phyloP scores from a whole-genome alignment of 345 rosid species.

The Salix exigua region DNA sequence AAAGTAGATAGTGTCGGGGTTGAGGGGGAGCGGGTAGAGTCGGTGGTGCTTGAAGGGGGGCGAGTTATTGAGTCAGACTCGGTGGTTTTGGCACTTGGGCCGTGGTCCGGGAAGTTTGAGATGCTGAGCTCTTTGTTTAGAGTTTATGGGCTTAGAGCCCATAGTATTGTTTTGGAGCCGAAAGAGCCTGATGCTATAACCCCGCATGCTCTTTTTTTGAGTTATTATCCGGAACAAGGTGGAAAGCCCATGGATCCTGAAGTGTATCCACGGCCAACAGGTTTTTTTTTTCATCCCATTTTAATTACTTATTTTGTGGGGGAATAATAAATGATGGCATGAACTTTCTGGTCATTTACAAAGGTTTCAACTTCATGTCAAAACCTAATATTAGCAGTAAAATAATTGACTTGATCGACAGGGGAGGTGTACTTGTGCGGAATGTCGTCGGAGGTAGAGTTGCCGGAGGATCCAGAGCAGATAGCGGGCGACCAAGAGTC shows the following conservation, averaged over 20 bases:
- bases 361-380: too few species aligned
- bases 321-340: too few species aligned
- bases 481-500: conserved; percentile 59
- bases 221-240: conserved; percentile 44
- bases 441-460: conserved; percentile 65
- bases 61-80: conserved; percentile 51
- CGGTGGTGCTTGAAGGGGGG: conserved; percentile 66
- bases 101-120: conserved; percentile 77
- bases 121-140: conserved; percentile 55
- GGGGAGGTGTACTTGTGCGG: conserved; percentile 47
- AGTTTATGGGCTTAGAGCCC: conserved; percentile 46
- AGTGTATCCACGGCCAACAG: conserved; percentile 81
- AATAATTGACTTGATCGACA: too few species aligned
- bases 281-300: conserved; percentile 18
- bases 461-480: conserved; percentile 77
- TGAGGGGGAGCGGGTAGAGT: conserved; percentile 39
- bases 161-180: too few species aligned
- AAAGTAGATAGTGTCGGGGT: conserved; percentile 48
- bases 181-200: conserved; percentile 53
- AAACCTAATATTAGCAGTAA: too few species aligned
- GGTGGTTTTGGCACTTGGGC: conserved; percentile 79
- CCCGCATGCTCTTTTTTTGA: conserved; percentile 67
- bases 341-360: too few species aligned
- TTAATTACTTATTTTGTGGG: too few species aligned
- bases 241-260: conserved; percentile 68